These are phyloP conservation scores for Lodderomyces metapsilosis DNA, from an alignment of 1,139 yeast genomes.

Conservation along the genomic window DNA sequence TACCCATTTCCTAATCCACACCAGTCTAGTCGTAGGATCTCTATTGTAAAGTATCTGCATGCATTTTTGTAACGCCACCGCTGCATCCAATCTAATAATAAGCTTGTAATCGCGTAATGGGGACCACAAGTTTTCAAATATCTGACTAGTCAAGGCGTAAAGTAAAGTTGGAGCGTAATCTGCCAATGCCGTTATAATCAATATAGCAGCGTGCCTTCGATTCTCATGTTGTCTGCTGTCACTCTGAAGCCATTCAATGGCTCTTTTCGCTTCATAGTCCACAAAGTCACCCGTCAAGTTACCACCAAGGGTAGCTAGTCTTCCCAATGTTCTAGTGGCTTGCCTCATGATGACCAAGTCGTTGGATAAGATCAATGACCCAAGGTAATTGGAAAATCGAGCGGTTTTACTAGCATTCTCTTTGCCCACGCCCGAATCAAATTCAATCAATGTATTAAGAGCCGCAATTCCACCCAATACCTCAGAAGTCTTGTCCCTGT, in stretches of 20 bases:
- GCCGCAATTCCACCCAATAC: slow-evolving; percentile 91
- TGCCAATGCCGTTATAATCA: slow-evolving; percentile 81
- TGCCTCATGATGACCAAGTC: slow-evolving; percentile 82
- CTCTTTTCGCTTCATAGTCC: slow-evolving; percentile 85
- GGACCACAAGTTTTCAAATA: slow-evolving; percentile 82
- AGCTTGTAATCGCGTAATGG: slow-evolving; percentile 80
- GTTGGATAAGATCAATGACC: slow-evolving; percentile 76
- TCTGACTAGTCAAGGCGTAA: slow-evolving; percentile 73
- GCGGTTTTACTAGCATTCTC: slow-evolving; percentile 89
- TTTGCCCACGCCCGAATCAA: slow-evolving; percentile 62
- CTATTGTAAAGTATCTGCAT: slow-evolving; percentile 75
- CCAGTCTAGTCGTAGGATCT: slow-evolving; percentile 66
- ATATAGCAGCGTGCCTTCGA: slow-evolving; percentile 86
- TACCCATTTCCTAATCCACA: slow-evolving; percentile 72
- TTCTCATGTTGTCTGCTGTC: slow-evolving; percentile 66
- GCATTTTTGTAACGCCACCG: slow-evolving; percentile 75
- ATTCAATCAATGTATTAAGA: slow-evolving; percentile 80
- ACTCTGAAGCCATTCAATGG: slow-evolving; percentile 86
- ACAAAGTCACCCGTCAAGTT: slow-evolving; percentile 89
- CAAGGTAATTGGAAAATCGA: slow-evolving; percentile 81
- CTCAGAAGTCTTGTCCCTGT: slow-evolving; percentile 68
- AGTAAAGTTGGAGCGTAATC: slow-evolving; percentile 83
- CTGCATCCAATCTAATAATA: slow-evolving; percentile 78
- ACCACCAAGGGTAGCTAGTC: slow-evolving; percentile 86
- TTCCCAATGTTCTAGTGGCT: slow-evolving; percentile 85